Evolutionary conservation across 192 early-diverging fungal species (phyloP).

Genomic region (Backusella macrospora): DNA sequence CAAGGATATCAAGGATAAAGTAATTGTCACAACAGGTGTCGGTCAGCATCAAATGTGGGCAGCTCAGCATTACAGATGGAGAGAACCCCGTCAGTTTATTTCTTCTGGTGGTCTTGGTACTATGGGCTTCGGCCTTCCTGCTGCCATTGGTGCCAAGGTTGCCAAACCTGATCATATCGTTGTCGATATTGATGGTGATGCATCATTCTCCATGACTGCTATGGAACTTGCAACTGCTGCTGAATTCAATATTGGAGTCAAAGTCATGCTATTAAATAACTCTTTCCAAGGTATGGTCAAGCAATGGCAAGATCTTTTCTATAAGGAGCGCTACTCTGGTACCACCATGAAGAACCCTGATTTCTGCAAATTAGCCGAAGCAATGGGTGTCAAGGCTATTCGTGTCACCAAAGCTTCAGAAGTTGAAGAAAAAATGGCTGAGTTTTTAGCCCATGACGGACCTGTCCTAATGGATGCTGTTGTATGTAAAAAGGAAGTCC

Average conservation of each 20-base stretch:
- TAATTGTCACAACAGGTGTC: slow-evolving; percentile 95
- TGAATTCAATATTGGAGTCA: slow-evolving; percentile 97
- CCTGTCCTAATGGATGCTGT: slow-evolving; percentile 93
- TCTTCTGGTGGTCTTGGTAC: slow-evolving; percentile 98
- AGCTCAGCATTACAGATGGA: slow-evolving; percentile 94
- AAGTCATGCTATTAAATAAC: slow-evolving; percentile 96
- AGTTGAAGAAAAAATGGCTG: slow-evolving; percentile 81
- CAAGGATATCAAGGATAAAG: slow-evolving; percentile 83
- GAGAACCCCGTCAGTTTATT: slow-evolving; percentile 85
- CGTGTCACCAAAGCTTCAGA: slow-evolving; percentile 84
- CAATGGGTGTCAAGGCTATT: slow-evolving; percentile 90
- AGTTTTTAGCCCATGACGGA: slow-evolving; percentile 85
- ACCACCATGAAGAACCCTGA: slow-evolving; percentile 97
- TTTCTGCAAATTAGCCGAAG: slow-evolving; percentile 96
- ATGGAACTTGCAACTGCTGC: slow-evolving; percentile 98
- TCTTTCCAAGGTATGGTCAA: slow-evolving; percentile 99
- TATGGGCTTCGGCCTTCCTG: slow-evolving; percentile 97
- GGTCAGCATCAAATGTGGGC: slow-evolving; percentile 99
- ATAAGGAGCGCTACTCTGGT: slow-evolving; percentile 93
- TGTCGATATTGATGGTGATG: slow-evolving; percentile 98
- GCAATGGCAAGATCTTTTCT: slow-evolving; percentile 96
- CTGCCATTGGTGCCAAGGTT: slow-evolving; percentile 97
- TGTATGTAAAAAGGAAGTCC: slow-evolving; percentile 91
- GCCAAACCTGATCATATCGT: slow-evolving; percentile 92
- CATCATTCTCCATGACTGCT: slow-evolving; percentile 97